Evolutionary conservation across 2,329 filamentous ascomycete genomes (phyloP), one percentile per base, ranked within the genome.

Genomic region (Stagonosporopsis rhizophila): DNA sequence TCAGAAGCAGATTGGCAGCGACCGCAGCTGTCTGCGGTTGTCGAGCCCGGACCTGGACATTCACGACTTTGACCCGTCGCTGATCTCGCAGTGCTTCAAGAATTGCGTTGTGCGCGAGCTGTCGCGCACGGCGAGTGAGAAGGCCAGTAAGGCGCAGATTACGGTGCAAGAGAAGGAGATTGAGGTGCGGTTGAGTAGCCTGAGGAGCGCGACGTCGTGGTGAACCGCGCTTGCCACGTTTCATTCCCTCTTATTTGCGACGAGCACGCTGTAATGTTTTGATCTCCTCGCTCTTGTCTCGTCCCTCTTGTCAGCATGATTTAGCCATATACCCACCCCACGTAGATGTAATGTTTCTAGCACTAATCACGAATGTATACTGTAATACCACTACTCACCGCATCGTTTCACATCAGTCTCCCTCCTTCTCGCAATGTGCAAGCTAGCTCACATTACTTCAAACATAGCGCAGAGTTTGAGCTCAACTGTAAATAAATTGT

Each of bases 1-100:
- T 46, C 72, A 74, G 52, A 73, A 69, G 48, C 67, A 73, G 34
- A 70, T 70, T 34, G 68, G 71, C 5, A 72, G 68, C 40, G 70
- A 72, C 8, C 46, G 62, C 8, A 73, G 70, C 42, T 75, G 72
- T 46, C 52, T 69, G 41, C 61, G 62, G 23, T 45, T 65, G 27
- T 65, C 64, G 49, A 70, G 59, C 41, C 60, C 59, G 4, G 41
- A 44, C 1, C 62, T 60, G 39, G 56, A 62, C 9, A 23, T 70
- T 17, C 59, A 66, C 12, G 60, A 68, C 22, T 39, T 64, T 1
- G 64, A 73, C 35, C 66, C 67, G 1, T 60, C 42, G 4, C 19
- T 74, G 0, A 63, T 75, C 2, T 67, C 73, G 35, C 69, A 70
- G 52, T 74, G 68, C 32, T 53, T 74, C 40, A 66, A 62, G 53